Base-by-base conservation (phyloP, 345 rosid genomes). In the Corchorus capsularis region DNA sequence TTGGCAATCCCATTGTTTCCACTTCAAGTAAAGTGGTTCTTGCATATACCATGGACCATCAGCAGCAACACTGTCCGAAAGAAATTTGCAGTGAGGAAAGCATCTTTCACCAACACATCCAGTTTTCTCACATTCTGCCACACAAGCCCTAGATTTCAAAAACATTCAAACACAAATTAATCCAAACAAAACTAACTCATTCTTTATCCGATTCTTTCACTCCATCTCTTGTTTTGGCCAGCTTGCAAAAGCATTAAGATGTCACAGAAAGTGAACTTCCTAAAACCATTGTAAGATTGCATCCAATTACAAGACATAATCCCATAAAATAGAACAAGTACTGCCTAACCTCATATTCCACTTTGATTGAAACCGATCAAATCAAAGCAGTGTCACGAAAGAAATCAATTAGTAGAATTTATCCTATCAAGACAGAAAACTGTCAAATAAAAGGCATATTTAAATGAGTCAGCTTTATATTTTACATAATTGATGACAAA, bases 1-100 rank as follows among this genome's bases (percentile, higher is more conserved):
- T 73, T 66, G 86, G 76, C 96, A 91, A 73, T 88, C 90, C 93
- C 87, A 85, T 79, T 87, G 84, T 69, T 88, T 86, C 96, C 93
- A 89, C 76, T 79, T 82, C 75, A 88, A 50, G 73, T 84, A 89
- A 34, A 88, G 82, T 32, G 92, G 93, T 62, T 91, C 93, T 79
- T 86, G 92, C 27, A 76, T 83, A 85, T 85, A 88, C 92, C 92
- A 91, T 0, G 92, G 89, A 49, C 85, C 88, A 53, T 82, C 80
- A 35, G 35, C 19, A 16, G 79, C 73, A 17, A 78, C 72, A 54
- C 81, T 88, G 81, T 47, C 82, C 1, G 90, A 84, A 64, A 87
- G 82, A 79, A 84, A 83, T 49, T 88, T 88, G 86, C 93, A 91
- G 54, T 81, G 91, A 55, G 87, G 87, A 80, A 87, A 91, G 75